Evolutionary conservation across 2,329 filamentous ascomycete genomes (phyloP).

Genomic region (Pseudogymnoascus sp.): DNA sequence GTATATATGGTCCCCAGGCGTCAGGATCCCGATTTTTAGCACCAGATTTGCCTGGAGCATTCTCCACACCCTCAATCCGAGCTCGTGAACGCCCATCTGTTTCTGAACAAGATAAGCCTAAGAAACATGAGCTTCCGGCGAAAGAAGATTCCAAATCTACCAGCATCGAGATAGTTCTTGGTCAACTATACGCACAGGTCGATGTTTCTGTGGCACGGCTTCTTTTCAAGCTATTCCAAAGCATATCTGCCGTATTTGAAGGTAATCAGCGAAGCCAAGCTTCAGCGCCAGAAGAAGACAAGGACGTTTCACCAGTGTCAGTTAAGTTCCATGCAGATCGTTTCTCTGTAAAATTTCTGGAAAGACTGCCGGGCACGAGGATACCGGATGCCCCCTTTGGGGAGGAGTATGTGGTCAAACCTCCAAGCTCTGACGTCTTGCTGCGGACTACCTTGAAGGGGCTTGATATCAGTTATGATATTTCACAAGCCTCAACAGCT

Average conservation of each 20-base stretch:
- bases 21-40: constrained; percentile 31
- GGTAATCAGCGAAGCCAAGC: not conserved
- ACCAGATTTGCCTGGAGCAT: constrained; percentile 55
- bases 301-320: constrained; percentile 13
- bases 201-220: constrained; percentile 31
- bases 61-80: constrained; percentile 41
- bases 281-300: not conserved
- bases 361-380: constrained; percentile 26
- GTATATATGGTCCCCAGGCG: constrained; percentile 16
- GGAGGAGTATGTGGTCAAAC: not conserved
- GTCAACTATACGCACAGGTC: constrained; percentile 27
- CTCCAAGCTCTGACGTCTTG: constrained; percentile 25
- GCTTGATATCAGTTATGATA: constrained; percentile 22
- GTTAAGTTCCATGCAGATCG: constrained; percentile 24
- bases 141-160: constrained; percentile 16
- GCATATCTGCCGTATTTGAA: constrained; percentile 17
- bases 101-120: constrained; percentile 15
- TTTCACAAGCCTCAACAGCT: constrained; percentile 19
- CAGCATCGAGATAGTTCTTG: constrained; percentile 27
- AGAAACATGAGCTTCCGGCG: constrained; percentile 8
- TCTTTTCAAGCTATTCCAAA: constrained; percentile 26
- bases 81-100: constrained; percentile 18
- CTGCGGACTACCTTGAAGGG: constrained; percentile 26
- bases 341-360: constrained; percentile 29
- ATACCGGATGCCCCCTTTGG: constrained; percentile 17